Evolutionary conservation across 345 rosid genomes (phyloP).

Genomic region (Brassica carinata): DNA sequence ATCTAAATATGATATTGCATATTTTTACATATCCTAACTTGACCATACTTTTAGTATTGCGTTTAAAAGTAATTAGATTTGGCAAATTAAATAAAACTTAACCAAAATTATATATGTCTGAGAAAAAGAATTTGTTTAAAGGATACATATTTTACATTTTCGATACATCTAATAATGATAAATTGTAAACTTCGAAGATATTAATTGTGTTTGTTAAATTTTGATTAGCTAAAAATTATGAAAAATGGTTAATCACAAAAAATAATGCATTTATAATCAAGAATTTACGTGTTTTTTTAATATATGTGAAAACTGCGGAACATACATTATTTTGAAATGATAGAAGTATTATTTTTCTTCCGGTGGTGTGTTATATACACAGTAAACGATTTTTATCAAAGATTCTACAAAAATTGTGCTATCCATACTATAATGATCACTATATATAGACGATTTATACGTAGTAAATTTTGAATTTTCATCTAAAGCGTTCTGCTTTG

Average conservation of each 20-base stretch:
- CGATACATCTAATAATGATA: too few relatives aligned
- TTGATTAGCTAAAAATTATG: too few relatives aligned
- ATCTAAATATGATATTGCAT: not conserved
- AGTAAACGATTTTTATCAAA: not conserved
- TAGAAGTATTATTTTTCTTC: too few relatives aligned
- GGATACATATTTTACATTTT: too few relatives aligned
- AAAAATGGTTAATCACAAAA: too few relatives aligned
- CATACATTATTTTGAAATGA: too few relatives aligned
- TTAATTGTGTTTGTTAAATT: too few relatives aligned
- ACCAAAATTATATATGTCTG: not conserved
- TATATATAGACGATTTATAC: not conserved
- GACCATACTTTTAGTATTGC: not conserved
- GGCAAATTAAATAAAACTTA: not conserved
- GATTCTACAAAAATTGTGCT: not conserved
- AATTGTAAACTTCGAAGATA: too few relatives aligned
- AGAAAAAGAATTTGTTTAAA: too few relatives aligned
- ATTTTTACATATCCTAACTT: not conserved
- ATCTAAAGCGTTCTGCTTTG: not conserved
- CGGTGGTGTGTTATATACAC: not conserved
- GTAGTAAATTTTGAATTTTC: not conserved
- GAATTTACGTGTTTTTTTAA: too few relatives aligned
- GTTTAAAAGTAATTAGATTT: not conserved
- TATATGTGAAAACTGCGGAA: too few relatives aligned
- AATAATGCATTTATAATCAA: too few relatives aligned
- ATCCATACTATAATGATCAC: not conserved